Evolutionary conservation across 2,329 filamentous ascomycete species (phyloP), one percentile per base, ranked within the genome.

Genomic region (Acrodontium crateriforme): DNA sequence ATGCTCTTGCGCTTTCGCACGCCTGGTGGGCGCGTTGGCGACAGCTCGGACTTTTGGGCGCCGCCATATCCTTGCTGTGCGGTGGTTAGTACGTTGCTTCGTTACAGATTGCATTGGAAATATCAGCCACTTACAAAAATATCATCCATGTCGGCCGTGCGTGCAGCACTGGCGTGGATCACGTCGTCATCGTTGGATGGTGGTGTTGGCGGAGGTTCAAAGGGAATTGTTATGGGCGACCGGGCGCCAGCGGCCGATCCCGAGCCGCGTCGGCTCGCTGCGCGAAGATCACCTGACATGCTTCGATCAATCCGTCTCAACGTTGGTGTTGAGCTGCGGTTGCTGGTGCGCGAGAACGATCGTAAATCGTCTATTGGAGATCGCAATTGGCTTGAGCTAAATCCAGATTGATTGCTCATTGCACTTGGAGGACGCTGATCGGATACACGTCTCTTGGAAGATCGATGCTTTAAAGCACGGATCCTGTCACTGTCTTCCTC

Each of bases 1-100:
- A 95, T 87, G 67, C 87, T 95, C 59, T 93, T 89, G 51, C 87
- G 81, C 52, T 87, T 85, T 46, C 87, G 85, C 71, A 98, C 80
- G 64, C 84, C 94, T 50, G 85, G 83, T 46, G 89, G 85, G 57
- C 87, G 76, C 44, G 83, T 92, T 30, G 89, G 89, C 47, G 89
- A 95, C 48, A 79, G 38, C 49, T 87, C 84, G 53, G 84, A 92
- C 52, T 76, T 76, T 52, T 79, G 81, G 58, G 80, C 82, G 61
- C 92, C 83, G 60, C 87, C 87, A 64, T 74, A 85, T 60, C 83
- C 87, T 71, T 93, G 84, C 85, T 94, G 62, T 30, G 46, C 45
- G 20, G 21, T 12, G 4, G 20, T 25, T 18, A 27, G 11, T 13
- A 42, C 29, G 34, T 41, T 50, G 29, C 30, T 31, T 20, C 15